Evolutionary conservation across 2,329 filamentous ascomycete species (phyloP).

Genomic region (Fusarium sp.): DNA sequence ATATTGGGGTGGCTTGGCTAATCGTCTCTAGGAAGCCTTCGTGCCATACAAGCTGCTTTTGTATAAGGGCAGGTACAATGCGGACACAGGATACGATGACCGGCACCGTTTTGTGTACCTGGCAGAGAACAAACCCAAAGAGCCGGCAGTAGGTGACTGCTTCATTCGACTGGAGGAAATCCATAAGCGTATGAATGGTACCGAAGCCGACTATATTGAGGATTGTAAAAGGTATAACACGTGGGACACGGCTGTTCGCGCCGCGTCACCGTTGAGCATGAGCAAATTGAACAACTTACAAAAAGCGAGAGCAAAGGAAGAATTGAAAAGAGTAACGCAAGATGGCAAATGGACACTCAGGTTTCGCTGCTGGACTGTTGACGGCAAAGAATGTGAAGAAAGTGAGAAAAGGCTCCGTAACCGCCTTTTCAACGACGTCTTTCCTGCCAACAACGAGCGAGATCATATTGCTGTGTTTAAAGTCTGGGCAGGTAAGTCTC

Average conservation of each 20-base stretch:
- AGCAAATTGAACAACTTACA: no score
- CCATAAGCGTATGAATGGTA: background rate
- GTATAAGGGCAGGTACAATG: background rate
- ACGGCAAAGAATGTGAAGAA: no score
- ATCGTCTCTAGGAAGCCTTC: rapidly evolving
- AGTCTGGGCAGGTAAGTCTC: background rate
- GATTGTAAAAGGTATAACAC: no score
- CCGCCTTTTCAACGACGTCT: background rate
- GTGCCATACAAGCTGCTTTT: background rate
- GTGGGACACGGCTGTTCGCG: no score
- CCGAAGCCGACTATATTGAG: background rate
- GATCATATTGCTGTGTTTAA: rapidly evolving
- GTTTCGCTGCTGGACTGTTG: background rate
- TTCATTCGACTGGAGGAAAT: background rate
- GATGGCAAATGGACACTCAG: background rate
- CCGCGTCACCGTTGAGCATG: no score
- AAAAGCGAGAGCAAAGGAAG: no score
- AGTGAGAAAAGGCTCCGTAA: background rate
- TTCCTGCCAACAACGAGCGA: rapidly evolving
- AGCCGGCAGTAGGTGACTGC: background rate
- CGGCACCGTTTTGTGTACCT: background rate
- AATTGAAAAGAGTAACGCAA: no score
- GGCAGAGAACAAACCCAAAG: background rate
- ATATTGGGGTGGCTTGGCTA: background rate
- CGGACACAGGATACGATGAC: background rate